These are phyloP conservation scores for Suhomyces sp. DNA, from an alignment of 805 yeast species.

Conservation along the genomic window DNA sequence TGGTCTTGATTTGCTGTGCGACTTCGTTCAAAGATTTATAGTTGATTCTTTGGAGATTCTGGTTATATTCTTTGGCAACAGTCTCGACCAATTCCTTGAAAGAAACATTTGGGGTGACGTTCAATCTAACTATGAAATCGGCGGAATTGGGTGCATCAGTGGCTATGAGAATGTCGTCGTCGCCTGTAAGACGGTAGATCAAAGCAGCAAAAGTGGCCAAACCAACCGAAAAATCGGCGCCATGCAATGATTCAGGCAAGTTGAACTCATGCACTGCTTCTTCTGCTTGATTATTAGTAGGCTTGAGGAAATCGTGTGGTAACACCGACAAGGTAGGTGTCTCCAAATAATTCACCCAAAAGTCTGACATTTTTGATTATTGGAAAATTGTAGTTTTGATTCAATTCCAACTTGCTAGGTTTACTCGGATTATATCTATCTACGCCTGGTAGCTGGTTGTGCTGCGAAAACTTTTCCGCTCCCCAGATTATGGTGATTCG, in stretches of 20 bases:
- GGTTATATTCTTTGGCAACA: slow-evolving; percentile 41
- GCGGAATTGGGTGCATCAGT: slow-evolving; percentile 45
- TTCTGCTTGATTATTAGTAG: slow-evolving; percentile 62
- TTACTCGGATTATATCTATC: not conserved
- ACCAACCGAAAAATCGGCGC: slow-evolving; percentile 44
- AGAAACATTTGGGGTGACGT: slow-evolving; percentile 51
- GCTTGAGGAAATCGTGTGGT: slow-evolving; percentile 84
- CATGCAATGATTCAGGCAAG: slow-evolving; percentile 10
- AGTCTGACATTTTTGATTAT: slow-evolving; percentile 19
- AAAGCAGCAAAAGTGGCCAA: slow-evolving; percentile 68
- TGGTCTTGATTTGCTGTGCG: slow-evolving; percentile 46
- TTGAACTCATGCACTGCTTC: slow-evolving; percentile 51
- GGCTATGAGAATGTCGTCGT: slow-evolving; percentile 90
- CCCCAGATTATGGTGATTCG: not conserved
- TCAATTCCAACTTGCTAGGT: not conserved
- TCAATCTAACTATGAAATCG: slow-evolving; percentile 62
- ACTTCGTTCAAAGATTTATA: slow-evolving; percentile 51
- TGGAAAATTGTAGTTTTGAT: not conserved
- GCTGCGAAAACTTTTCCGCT: slow-evolving; percentile 1
- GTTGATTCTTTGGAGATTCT: slow-evolving; percentile 36
- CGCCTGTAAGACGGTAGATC: slow-evolving; percentile 82
- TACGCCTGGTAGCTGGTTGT: not conserved
- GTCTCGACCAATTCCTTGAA: slow-evolving; percentile 52
- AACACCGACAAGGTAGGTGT: slow-evolving; percentile 82
- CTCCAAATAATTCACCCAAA: slow-evolving; percentile 65